These are phyloP conservation scores for Tolypocladium nubicola DNA, from an alignment of 2,329 filamentous ascomycete genomes.

Conservation along the genomic window DNA sequence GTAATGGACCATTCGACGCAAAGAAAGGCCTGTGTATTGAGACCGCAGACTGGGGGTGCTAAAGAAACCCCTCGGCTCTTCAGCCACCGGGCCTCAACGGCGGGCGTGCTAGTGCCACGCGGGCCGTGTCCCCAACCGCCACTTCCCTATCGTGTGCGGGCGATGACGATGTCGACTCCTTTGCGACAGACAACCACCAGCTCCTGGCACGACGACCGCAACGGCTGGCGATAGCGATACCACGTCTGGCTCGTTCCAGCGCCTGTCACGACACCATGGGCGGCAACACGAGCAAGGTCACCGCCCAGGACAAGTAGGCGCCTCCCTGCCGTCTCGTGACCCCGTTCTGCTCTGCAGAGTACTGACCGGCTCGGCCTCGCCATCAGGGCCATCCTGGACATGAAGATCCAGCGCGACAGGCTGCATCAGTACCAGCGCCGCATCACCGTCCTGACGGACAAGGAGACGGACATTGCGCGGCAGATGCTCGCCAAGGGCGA, in stretches of 20 bases:
- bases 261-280: slow-evolving; percentile 31
- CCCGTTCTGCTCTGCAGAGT: neutral
- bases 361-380: slow-evolving; percentile 6
- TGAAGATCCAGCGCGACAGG: slow-evolving; percentile 95
- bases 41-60: neutral
- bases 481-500: slow-evolving; percentile 73
- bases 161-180: slow-evolving; percentile 1
- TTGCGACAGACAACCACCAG: neutral
- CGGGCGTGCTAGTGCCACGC: neutral
- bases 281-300: slow-evolving; percentile 45
- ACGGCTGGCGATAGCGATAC: neutral
- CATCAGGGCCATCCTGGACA: slow-evolving; percentile 85
- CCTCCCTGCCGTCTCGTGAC: neutral
- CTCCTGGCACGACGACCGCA: neutral
- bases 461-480: slow-evolving; percentile 77
- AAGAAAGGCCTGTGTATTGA: too few relatives aligned
- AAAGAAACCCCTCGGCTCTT: neutral
- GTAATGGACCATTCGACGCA: too few relatives aligned
- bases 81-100: too few relatives aligned
- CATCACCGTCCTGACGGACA: slow-evolving; percentile 74
- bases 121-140: neutral
- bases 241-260: slow-evolving; percentile 1
- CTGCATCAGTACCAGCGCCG: slow-evolving; percentile 92
- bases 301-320: slow-evolving; percentile 72
- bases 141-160: neutral